phyloP scores from a whole-genome alignment of 495 filamentous ascomycete species.

The Trichoderma gamsii region DNA sequence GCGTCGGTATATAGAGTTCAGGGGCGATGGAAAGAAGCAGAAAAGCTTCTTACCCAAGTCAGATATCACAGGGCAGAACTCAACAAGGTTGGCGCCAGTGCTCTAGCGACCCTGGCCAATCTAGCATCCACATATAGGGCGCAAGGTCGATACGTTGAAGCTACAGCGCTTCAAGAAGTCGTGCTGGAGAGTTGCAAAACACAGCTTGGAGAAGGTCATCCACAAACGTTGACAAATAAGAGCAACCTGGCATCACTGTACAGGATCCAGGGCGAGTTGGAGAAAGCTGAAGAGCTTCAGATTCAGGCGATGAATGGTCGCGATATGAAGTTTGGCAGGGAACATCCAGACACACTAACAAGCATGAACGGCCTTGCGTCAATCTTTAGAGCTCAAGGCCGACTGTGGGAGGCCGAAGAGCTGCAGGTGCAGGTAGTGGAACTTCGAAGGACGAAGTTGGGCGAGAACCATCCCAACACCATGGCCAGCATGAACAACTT shows the following conservation, averaged over 20 bases:
- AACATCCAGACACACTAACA: constrained; percentile 28
- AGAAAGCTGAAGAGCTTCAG: constrained; percentile 29
- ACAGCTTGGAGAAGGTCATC: constrained; percentile 35
- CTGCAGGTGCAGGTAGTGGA: constrained; percentile 26
- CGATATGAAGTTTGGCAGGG: constrained; percentile 22
- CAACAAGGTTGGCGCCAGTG: constrained; percentile 34
- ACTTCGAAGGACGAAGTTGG: not conserved
- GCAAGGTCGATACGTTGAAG: constrained; percentile 33
- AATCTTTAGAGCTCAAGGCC: constrained; percentile 27
- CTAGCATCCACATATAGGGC: constrained; percentile 31
- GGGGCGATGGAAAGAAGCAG: constrained; percentile 35
- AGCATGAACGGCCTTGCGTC: constrained; percentile 19
- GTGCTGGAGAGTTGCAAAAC: constrained; percentile 30
- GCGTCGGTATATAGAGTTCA: constrained; percentile 26
- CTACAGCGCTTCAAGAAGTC: constrained; percentile 28
- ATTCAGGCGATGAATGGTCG: constrained; percentile 7
- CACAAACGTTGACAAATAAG: constrained; percentile 35
- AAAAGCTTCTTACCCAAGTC: constrained; percentile 28
- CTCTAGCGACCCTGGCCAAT: constrained; percentile 35
- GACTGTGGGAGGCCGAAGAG: constrained; percentile 29
- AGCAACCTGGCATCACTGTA: constrained; percentile 35
- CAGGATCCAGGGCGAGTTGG: constrained; percentile 24
- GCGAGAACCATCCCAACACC: constrained; percentile 5
- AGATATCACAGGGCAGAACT: constrained; percentile 25
- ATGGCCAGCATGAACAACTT: constrained; percentile 13